Conservation (phyloP, 2,329 filamentous ascomycete species). For the Fusarium sp. region DNA sequence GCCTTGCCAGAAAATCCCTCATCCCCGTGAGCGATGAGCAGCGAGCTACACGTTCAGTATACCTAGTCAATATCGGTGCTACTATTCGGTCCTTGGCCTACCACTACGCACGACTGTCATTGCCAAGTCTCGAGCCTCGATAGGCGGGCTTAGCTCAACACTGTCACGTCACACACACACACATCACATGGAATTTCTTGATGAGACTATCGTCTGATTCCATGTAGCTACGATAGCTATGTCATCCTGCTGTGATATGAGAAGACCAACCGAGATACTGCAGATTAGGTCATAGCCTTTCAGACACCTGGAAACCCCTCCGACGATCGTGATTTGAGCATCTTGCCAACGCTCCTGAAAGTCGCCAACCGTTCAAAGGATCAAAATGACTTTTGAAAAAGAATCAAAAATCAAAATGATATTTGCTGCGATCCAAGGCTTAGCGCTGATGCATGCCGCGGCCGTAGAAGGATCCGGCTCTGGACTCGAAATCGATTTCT, state of each 20-base stretch:
- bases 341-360: constrained; percentile 32
- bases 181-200: neutral
- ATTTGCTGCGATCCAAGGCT: constrained; percentile 10
- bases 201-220: constrained; percentile 34
- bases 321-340: constrained; percentile 31
- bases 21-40: constrained; percentile 34
- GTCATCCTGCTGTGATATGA: constrained; percentile 36
- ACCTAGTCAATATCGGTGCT: too few relatives aligned
- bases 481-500: constrained; percentile 69
- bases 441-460: constrained; percentile 23
- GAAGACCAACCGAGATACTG: constrained; percentile 44
- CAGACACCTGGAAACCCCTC: constrained; percentile 33
- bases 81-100: neutral
- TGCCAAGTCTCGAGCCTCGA: neutral
- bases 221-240: constrained; percentile 37
- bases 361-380: constrained; percentile 34
- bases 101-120: neutral
- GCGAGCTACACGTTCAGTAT: neutral
- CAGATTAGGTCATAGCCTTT: constrained; percentile 34
- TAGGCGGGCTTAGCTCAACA: neutral
- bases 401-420: constrained; percentile 29
- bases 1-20: constrained; percentile 58
- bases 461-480: constrained; percentile 59
- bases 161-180: neutral
- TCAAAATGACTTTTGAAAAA: constrained; percentile 38